Base-by-base conservation (phyloP, 345 rosid genomes). In the Jatropha curcas region DNA sequence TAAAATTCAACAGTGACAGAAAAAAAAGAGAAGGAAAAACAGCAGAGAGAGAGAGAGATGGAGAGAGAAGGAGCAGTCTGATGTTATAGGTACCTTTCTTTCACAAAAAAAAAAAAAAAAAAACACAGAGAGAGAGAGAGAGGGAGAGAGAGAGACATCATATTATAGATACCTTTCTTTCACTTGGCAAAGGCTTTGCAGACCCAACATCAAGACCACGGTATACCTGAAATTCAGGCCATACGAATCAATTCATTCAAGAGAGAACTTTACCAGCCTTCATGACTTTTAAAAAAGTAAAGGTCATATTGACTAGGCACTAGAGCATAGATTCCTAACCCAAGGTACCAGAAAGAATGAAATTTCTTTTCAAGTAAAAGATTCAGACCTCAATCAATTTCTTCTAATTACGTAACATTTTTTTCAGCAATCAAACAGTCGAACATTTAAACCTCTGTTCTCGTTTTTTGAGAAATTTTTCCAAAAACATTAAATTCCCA, bases 181-280 rank as follows among this genome's bases (percentile, higher is more conserved):
- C 96, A 34, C 58, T 77, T 27, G 41, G 57, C 28, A 94, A 88
- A 84, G 97, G 96, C 79, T 87, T 89, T 43, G 91, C 89, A 0
- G 91, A 87, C n/a, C 91, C 91, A 76, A 89, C 82, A 86, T 90
- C 93, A 74, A 94, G 97, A 57, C 97, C 95, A n/a, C 66, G 80
- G 51, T 90, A 94, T 60, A 94, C 97, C 98, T 90, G 88, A 67
- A 68, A 71, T 35, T 55, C 12, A 41, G 72, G 55, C 28, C 53
- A 66, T 35, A 68, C 22, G 55, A 37, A 60, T 27, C 58, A 43
- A 62, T 20, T 45, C 43, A 61, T 19, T 7, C 19, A 4, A n/a
- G 2, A 51, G 59, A 68, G 43, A 41, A 25, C 43, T 12, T 37
- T 7, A 16, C 19, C 25, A 69, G n/a, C 20, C 30, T 53, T 2